Percentiles rank a stretch among this genome's conserved stretches.
phyloP scores from a whole-genome alignment of 768 basidiomycete species.

The Nidularia pulvinata region DNA sequence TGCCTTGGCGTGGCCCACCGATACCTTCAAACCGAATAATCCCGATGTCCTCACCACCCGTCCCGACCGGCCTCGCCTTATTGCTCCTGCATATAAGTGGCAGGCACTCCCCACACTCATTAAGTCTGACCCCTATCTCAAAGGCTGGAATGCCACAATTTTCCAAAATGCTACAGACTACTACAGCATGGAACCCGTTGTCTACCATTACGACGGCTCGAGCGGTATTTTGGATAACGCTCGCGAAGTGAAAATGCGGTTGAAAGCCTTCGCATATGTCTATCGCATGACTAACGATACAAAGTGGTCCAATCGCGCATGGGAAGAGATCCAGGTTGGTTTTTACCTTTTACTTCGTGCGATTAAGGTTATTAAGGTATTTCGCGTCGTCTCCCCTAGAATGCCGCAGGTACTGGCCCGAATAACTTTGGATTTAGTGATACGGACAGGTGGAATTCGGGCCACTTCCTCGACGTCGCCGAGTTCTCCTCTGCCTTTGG shows the following conservation, averaged over 20 bases:
- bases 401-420: constrained; percentile 73
- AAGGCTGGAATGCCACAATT: constrained; percentile 89
- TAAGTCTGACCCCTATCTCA: constrained; percentile 80
- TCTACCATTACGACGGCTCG: constrained; percentile 75
- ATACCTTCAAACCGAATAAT: constrained; percentile 69
- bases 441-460: constrained; percentile 78
- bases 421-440: constrained; percentile 58
- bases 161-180: constrained; percentile 87
- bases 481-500: constrained; percentile 89
- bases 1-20: constrained; percentile 73
- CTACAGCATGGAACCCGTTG: constrained; percentile 57
- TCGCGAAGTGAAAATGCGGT: constrained; percentile 84
- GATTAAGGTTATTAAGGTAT: neutral
- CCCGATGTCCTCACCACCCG: constrained; percentile 64
- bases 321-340: constrained; percentile 78
- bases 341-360: neutral
- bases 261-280: constrained; percentile 93
- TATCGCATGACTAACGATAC: constrained; percentile 93
- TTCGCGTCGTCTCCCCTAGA: constrained; percentile 33
- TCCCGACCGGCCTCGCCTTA: constrained; percentile 83
- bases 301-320: constrained; percentile 86
- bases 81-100: constrained; percentile 95
- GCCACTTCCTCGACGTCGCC: constrained; percentile 92
- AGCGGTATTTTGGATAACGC: constrained; percentile 94
- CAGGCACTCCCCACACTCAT: constrained; percentile 77